Evolutionary conservation across 2,329 filamentous ascomycete species (phyloP).

Genomic region (Pseudocercospora fuligena): DNA sequence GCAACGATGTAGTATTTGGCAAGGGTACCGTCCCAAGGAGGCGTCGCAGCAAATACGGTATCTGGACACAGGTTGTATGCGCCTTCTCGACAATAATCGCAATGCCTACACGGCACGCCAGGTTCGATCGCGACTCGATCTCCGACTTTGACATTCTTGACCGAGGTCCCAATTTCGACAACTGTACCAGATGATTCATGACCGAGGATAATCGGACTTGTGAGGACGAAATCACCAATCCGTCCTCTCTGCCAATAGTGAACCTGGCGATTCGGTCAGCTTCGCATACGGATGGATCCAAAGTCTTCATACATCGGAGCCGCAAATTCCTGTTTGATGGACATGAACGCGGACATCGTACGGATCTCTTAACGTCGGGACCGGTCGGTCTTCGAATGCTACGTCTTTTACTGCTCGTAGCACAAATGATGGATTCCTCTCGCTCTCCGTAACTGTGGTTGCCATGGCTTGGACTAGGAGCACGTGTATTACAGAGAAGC

Average conservation of each 20-base stretch:
- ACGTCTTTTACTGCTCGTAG: constrained; percentile 75
- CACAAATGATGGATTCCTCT: constrained; percentile 79
- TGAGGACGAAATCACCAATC: constrained; percentile 53
- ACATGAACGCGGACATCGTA: constrained; percentile 79
- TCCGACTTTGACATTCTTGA: constrained; percentile 51
- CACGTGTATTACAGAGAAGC: neutral
- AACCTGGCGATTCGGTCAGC: constrained; percentile 51
- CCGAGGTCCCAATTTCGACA: constrained; percentile 47
- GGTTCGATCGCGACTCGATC: constrained; percentile 57
- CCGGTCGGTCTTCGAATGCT: constrained; percentile 72
- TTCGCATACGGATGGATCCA: neutral
- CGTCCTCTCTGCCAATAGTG: constrained; percentile 52
- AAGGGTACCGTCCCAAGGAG: constrained; percentile 55
- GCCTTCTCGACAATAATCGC: constrained; percentile 64
- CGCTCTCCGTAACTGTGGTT: neutral
- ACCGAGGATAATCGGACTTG: constrained; percentile 50
- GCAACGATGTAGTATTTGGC: constrained; percentile 55
- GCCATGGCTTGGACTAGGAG: neutral
- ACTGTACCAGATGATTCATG: constrained; percentile 41
- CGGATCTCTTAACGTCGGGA: constrained; percentile 65
- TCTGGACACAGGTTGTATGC: constrained; percentile 83
- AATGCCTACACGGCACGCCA: constrained; percentile 52
- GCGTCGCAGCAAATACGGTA: constrained; percentile 57
- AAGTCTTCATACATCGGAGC: constrained; percentile 61
- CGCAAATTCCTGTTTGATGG: constrained; percentile 84